Evolutionary conservation across 2,329 filamentous ascomycete genomes (phyloP), one percentile per base, ranked within the genome.

Genomic region (Fusarium incarnatum): DNA sequence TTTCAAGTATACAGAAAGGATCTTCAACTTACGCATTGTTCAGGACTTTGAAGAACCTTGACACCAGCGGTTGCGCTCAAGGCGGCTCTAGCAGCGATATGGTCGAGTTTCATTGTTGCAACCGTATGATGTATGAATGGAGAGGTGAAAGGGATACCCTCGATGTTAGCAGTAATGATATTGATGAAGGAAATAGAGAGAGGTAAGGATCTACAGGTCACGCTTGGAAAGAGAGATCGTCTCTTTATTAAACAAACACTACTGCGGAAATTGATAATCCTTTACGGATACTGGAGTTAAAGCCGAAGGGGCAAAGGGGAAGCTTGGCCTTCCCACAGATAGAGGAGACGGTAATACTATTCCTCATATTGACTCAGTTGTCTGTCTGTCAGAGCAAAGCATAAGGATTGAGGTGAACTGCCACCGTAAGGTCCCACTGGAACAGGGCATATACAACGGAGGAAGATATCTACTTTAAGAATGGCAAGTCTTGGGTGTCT

Each of bases 1-100:
- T 49, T 22, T 27, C n/a, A 18, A 23, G 32, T 25, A 16, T 37
- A 37, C 18, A n/a, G 16, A 37, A 37, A 18, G 6, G 23, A 15
- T n/a, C 6, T n/a, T 12, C 12, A 42, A 70, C 67, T 60, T 70
- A 70, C 67, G 56, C 67, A 70, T 56, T 58, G 62, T 12, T 56
- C 37, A 44, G 50, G 42, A 18, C 18, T 42, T 37, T 42, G 23
- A 25, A 53, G 32, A 16, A 37, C 34, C 30, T 62, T 13, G 44
- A 67, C 28, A 40, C 50, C 23, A 48, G n/a, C 32, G 16, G 44
- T 44, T 34, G 52, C 62, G 28, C 60, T 49, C 12, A 69, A 37
- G 22, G 60, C 46, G 13, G 60, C 62, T 45, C 60, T 56, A 37
- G 66, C 46, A 28, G 48, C 50, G 45, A 70, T 34, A 66, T 53